A percentile compares a stretch with the other conserved stretches of the same genome.
Evolutionary conservation across 805 yeast genomes (phyloP).

Genomic region (Ogataea glucozyma): DNA sequence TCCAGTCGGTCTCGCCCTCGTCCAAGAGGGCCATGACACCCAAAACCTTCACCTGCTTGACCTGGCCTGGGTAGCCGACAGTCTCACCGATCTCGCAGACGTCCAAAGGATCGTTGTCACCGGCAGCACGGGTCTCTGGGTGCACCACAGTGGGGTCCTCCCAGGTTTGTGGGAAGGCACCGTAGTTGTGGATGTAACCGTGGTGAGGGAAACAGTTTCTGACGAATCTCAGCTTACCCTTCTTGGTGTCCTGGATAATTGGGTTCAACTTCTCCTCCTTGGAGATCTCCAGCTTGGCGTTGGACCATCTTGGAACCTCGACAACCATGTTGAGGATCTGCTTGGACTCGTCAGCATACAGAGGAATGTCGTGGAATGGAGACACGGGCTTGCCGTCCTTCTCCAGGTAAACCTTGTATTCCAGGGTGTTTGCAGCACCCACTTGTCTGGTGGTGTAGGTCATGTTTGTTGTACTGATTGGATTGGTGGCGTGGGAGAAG

Average conservation of each 20-base stretch:
- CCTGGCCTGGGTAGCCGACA: constrained; percentile 66
- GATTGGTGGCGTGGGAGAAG: neutral
- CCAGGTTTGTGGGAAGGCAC: constrained; percentile 97
- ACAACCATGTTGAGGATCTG: constrained; percentile 78
- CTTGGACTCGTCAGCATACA: constrained; percentile 92
- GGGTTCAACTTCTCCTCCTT: constrained; percentile 87
- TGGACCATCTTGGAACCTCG: constrained; percentile 98
- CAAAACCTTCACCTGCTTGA: constrained; percentile 85
- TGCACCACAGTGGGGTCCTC: constrained; percentile 67
- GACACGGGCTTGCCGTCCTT: constrained; percentile 92
- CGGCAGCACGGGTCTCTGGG: constrained; percentile 67
- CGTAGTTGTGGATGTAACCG: constrained; percentile 98
- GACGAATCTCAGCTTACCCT: constrained; percentile 93
- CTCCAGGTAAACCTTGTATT: constrained; percentile 88
- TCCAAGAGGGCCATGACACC: constrained; percentile 95
- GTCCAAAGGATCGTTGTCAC: constrained; percentile 87
- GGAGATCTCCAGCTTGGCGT: constrained; percentile 93
- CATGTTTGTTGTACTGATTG: constrained; percentile 40
- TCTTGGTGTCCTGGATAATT: constrained; percentile 94
- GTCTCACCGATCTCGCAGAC: constrained; percentile 79
- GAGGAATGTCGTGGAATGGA: constrained; percentile 91
- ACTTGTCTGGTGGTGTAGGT: constrained; percentile 86
- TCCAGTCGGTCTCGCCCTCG: constrained; percentile 91
- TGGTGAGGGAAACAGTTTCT: constrained; percentile 98
- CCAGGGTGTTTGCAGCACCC: constrained; percentile 95